These are phyloP conservation scores for Epichloe hybrida DNA, from an alignment of 2,329 filamentous ascomycete species.

Conservation along the genomic window DNA sequence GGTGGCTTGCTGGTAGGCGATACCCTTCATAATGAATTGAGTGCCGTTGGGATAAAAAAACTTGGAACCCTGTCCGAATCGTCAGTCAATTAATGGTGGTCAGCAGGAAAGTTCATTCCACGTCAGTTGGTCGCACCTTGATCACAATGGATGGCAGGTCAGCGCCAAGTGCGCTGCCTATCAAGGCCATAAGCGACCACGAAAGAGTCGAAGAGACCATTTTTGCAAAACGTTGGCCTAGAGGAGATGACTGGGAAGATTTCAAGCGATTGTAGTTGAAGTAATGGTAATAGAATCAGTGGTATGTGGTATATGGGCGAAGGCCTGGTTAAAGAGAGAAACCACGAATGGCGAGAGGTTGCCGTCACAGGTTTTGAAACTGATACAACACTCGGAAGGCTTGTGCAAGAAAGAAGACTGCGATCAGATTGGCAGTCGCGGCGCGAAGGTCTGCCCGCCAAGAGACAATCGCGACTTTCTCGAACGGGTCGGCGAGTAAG, in stretches of 20 bases:
- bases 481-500: neutral
- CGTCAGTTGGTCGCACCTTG: constrained; percentile 41
- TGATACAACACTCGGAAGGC: neutral
- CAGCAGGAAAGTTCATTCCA: neutral
- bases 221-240: constrained; percentile 4
- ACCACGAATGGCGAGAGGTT: neutral
- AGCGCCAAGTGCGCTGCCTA: constrained; percentile 27
- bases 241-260: neutral
- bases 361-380: neutral
- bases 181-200: constrained; percentile 25
- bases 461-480: neutral
- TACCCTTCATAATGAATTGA: constrained; percentile 69
- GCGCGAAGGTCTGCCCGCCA: neutral
- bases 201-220: constrained; percentile 22
- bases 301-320: neutral
- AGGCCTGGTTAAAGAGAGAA: neutral
- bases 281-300: neutral
- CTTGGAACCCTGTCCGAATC: constrained; percentile 49
- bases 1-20: constrained; percentile 85
- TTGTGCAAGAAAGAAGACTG: neutral
- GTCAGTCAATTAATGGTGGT: neutral
- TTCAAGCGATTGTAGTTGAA: too few species aligned
- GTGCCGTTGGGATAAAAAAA: constrained; percentile 74
- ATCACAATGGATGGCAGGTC: constrained; percentile 47
- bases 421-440: neutral